phyloP scores from a whole-genome alignment of 1,284 basidiomycete genomes.

The Ceratobasidium sp. region DNA sequence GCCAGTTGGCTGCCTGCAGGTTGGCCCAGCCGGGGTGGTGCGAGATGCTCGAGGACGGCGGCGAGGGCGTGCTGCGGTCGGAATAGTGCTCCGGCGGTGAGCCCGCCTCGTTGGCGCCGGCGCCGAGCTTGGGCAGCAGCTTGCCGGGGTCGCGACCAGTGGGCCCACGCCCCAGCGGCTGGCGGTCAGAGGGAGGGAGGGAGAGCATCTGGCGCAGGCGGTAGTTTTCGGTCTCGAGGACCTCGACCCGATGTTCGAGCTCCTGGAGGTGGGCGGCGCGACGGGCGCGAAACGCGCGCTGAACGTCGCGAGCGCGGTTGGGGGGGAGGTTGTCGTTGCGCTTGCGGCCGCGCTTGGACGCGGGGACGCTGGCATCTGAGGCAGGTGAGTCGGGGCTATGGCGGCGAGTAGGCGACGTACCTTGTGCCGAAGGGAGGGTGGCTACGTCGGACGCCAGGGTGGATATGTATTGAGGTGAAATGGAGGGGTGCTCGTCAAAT shows the following conservation, averaged over 20 bases:
- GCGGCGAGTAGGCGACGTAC: neutral
- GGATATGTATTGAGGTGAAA: conserved; percentile 28
- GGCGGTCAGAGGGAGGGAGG: conserved; percentile 74
- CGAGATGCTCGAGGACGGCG: conserved; percentile 8
- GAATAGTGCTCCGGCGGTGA: conserved; percentile 39
- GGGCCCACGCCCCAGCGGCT: conserved; percentile 76
- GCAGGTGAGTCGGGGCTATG: neutral
- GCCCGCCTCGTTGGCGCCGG: neutral
- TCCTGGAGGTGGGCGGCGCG: conserved; percentile 87
- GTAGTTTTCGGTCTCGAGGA: conserved; percentile 85
- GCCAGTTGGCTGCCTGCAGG: neutral
- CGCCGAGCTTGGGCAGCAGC: conserved; percentile 35
- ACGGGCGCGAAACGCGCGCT: conserved; percentile 88
- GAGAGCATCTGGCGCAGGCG: conserved; percentile 76
- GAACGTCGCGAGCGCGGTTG: conserved; percentile 89
- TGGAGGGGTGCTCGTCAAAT: conserved; percentile 29
- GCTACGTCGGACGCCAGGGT: conserved; percentile 39
- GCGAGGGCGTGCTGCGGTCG: conserved; percentile 39
- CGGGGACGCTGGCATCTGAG: conserved; percentile 31
- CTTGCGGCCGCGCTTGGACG: conserved; percentile 73
- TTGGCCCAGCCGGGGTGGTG: conserved; percentile 24
- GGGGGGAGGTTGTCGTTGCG: conserved; percentile 91
- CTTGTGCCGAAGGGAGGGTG: conserved; percentile 27
- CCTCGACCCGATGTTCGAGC: conserved; percentile 79
- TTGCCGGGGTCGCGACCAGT: conserved; percentile 66